Base-by-base conservation (phyloP, 805 yeast genomes). In the Saturnispora kantuleensis region DNA sequence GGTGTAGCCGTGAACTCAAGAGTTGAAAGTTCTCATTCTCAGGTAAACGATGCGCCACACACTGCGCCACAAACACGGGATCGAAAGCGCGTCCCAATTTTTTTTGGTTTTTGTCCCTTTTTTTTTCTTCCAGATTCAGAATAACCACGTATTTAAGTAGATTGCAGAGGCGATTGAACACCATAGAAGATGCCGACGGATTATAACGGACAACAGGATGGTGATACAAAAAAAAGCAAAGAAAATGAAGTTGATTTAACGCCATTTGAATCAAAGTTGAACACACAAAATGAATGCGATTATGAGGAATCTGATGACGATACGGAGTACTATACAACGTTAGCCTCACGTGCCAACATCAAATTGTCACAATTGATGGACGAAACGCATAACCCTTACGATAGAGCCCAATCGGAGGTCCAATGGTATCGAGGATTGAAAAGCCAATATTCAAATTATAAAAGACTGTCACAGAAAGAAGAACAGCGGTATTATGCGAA, bases 401-500 rank as follows among this genome's bases (percentile, higher is more conserved):
- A 31, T 21, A 33, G 33, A 32, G 35, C 34, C 3, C 35, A 35
- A 10, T 35, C 35, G 10, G 41, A 45, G 17, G 32, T 28, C 9
- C 43, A 44, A 10, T 36, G 47, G 44, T 44, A 39, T 29, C 30
- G 32, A 35, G 41, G 59, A 2, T 45, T 69, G 46, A 67, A 63
- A 39, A 47, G 41, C 9, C 57, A 62, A 37, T 71, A 69, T 11
- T 47, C 58, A 30, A 51, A 52, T 6, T 57, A 62, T 10, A 48
- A 67, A 11, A 50, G 52, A 12, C 50, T 61, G 21, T 64, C 65
- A 8, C 58, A 58, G 31, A 49, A 50, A 15, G 68, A 70, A 35
- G 74, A 71, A 45, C 55, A 56, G 35, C 41, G 47, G 30, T 66
- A 69, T 43, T 63, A 67, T 35, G 60, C 62, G 10, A 58, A 61